A percentile compares a stretch with the other conserved stretches of the same genome.
These are phyloP conservation scores for Galerina sulciceps DNA, from an alignment of 768 basidiomycete species.

Conservation along the genomic window DNA sequence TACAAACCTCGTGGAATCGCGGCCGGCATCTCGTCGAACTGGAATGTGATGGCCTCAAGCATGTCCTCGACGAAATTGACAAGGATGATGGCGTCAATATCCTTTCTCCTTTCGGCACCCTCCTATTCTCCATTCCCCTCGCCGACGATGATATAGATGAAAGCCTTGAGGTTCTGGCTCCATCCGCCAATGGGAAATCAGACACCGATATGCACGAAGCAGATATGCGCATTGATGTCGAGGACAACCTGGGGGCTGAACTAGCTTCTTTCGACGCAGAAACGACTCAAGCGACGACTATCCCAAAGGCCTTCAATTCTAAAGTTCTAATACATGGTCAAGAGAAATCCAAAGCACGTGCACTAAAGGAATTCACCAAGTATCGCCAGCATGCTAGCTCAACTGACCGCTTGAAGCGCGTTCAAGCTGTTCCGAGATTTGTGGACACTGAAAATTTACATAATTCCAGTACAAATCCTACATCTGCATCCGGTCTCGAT, in stretches of 20 bases:
- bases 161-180: too few relatives aligned
- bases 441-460: too few relatives aligned
- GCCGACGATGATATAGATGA: neutral
- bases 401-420: constrained; percentile 20
- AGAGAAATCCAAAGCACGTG: constrained; percentile 13
- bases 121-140: neutral
- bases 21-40: constrained; percentile 22
- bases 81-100: neutral
- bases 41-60: neutral
- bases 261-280: too few relatives aligned
- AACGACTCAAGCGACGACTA: too few relatives aligned
- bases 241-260: too few relatives aligned
- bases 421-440: constrained; percentile 12
- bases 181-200: too few relatives aligned
- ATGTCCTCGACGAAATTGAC: neutral
- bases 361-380: constrained; percentile 12
- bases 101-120: neutral
- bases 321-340: constrained; percentile 7
- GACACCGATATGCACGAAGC: too few relatives aligned
- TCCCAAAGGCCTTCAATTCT: too few relatives aligned
- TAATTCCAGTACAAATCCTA: too few relatives aligned
- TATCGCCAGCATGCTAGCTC: constrained; percentile 18
- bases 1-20: constrained; percentile 31
- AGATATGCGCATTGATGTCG: too few relatives aligned
- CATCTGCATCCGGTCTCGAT: too few relatives aligned